Conservation (phyloP, 1,139 yeast genomes). For the Kodamaea ohmeri region DNA sequence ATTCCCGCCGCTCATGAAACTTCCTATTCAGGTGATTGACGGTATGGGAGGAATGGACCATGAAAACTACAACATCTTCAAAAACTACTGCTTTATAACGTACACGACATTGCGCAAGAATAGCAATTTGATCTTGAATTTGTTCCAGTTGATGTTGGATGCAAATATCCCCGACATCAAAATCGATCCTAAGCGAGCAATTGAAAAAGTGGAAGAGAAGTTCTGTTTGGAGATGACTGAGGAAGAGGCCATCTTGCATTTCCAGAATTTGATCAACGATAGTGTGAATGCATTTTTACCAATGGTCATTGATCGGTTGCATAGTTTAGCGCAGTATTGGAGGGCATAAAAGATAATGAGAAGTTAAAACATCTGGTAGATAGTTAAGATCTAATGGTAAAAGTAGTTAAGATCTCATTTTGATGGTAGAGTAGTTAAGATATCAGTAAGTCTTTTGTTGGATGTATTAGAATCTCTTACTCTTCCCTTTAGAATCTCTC, state of each 20-base stretch:
- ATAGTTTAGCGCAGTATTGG: constrained; percentile 97
- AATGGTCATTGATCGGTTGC: constrained; percentile 90
- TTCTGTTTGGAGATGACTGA: constrained; percentile 91
- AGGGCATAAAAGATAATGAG: constrained; percentile 51
- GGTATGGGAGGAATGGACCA: constrained; percentile 96
- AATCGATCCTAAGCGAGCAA: constrained; percentile 72
- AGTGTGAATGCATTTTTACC: constrained; percentile 93
- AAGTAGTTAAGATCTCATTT: too few species aligned
- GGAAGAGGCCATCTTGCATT: constrained; percentile 91
- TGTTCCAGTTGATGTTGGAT: constrained; percentile 91
- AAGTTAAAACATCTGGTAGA: background rate
- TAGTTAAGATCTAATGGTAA: too few species aligned
- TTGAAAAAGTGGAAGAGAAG: constrained; percentile 88
- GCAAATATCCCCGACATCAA: constrained; percentile 88
- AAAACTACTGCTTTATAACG: constrained; percentile 92
- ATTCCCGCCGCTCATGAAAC: constrained; percentile 96
- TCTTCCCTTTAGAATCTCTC: too few species aligned
- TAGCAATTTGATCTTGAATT: constrained; percentile 81
- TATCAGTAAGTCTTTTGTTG: too few species aligned
- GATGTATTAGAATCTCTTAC: too few species aligned
- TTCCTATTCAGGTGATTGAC: constrained; percentile 94
- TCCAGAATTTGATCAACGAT: constrained; percentile 89
- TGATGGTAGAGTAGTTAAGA: too few species aligned
- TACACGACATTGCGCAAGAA: constrained; percentile 87
- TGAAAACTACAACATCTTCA: constrained; percentile 79